These are phyloP conservation scores for Leucosporidium scottii DNA, from an alignment of 768 basidiomycete species.

Conservation along the genomic window DNA sequence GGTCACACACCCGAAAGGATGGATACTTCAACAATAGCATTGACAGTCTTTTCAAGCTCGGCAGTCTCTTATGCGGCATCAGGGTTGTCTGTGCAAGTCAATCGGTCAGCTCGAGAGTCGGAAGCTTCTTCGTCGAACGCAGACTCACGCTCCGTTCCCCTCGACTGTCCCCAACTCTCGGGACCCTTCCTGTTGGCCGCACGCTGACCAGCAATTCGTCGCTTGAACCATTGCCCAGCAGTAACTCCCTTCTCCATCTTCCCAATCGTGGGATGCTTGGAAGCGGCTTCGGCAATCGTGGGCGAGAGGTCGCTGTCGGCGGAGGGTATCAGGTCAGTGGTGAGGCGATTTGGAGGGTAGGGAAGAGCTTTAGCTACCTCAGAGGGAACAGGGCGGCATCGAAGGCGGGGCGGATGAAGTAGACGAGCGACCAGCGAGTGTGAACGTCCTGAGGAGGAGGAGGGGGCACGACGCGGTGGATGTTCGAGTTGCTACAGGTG, in stretches of 20 bases:
- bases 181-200: background rate
- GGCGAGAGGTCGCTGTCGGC: background rate
- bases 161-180: background rate
- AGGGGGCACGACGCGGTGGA: constrained; percentile 32
- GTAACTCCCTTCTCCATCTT: constrained; percentile 10
- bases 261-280: background rate
- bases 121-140: background rate
- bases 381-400: constrained; percentile 15
- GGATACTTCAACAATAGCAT: no score
- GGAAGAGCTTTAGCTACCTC: background rate
- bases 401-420: constrained; percentile 29
- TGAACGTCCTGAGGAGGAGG: constrained; percentile 11
- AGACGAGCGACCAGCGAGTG: constrained; percentile 26
- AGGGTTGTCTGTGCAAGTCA: no score
- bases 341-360: no score
- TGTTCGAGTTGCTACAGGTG: constrained; percentile 7
- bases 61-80: no score
- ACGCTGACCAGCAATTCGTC: background rate
- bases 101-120: no score
- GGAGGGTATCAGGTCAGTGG: no score
- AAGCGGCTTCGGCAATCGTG: background rate
- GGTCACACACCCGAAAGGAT: no score
- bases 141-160: background rate
- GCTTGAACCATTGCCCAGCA: constrained; percentile 20
- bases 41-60: no score